These are phyloP conservation scores for Alternaria sp. DNA, from an alignment of 2,329 filamentous ascomycete species.

Conservation along the genomic window DNA sequence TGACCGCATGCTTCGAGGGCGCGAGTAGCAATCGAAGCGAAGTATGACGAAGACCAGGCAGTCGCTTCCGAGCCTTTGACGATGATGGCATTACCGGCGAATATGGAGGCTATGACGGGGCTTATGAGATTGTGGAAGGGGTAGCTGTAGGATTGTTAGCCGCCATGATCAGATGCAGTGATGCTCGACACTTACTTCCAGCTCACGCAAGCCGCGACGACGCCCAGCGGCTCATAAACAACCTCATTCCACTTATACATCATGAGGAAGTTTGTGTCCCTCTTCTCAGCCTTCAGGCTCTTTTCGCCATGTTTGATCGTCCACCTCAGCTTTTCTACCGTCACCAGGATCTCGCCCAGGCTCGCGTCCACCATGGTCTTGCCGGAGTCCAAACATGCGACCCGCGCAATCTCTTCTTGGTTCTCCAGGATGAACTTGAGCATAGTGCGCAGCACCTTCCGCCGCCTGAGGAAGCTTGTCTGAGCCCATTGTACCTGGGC, in stretches of 20 bases:
- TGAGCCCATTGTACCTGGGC: conserved; percentile 80
- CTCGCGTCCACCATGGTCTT: conserved; percentile 96
- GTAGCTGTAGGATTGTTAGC: conserved; percentile 43
- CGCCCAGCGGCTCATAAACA: conserved; percentile 87
- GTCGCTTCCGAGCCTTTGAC: conserved; percentile 96
- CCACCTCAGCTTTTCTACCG: conserved; percentile 93
- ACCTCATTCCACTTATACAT: conserved; percentile 93
- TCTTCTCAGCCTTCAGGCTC: conserved; percentile 71
- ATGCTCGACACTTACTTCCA: conserved; percentile 77
- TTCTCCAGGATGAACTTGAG: conserved; percentile 85
- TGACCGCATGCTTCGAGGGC: conserved; percentile 85
- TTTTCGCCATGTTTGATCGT: conserved; percentile 88
- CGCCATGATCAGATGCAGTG: not conserved
- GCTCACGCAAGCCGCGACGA: conserved; percentile 89
- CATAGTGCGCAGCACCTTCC: conserved; percentile 80
- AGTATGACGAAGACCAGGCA: conserved; percentile 88
- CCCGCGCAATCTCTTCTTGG: conserved; percentile 82
- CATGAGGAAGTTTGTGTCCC: conserved; percentile 92
- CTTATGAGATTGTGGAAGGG: conserved; percentile 91
- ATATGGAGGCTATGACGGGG: conserved; percentile 87
- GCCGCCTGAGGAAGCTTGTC: conserved; percentile 78
- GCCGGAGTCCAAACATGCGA: conserved; percentile 89
- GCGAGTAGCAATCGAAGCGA: conserved; percentile 76
- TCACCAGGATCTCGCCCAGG: conserved; percentile 93
- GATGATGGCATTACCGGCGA: conserved; percentile 88